Evolutionary conservation across 345 rosid genomes (phyloP), one percentile per base, ranked within the genome.

Genomic region (Excoecaria cochinchinensis): DNA sequence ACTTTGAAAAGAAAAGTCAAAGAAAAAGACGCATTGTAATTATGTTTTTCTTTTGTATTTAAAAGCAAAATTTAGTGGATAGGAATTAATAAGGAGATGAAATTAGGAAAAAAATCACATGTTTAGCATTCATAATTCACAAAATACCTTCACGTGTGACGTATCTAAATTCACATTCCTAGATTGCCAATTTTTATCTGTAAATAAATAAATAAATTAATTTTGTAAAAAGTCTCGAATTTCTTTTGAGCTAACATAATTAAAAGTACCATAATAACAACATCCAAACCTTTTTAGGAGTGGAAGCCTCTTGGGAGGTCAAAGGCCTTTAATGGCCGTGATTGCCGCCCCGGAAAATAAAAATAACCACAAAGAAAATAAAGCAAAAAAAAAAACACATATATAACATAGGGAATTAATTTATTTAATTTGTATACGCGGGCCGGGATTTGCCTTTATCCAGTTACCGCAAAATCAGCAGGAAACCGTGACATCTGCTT

Each of bases 341-440:
- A 90, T 87, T 90, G 86, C 77, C 90, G 92, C 92, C 80, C 65
- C 11, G 67, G 65, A 53, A 82, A 62, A 73, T 38, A 47, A 39
- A 31, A 24, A 22, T 31, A 13, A 66, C 8, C 15, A 19, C 25
- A 31, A 4, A 36, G 58, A 63, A 39, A 50, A 57, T 36, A 7
- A 14, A 61, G 31, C 16, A 17, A 67, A 67, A 52, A 59, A 4
- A 4, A 13, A 15, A 39, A 72, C 24, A 4, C 2, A 31, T 31
- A 31, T 31, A 31, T 31, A 31, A 31, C 31, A 31, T 2, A 31
- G 31, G 31, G 31, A 31, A 31, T 31, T 31, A 31, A 31, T 31
- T 31, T 31, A 31, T 15, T 22, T 59, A 21, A 58, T 36, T 73
- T 58, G 5, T 25, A 44, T 64, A 40, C 68, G 66, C 74, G 65